These are phyloP conservation scores for Agrocybe pediades DNA, from an alignment of 768 basidiomycete genomes.

Conservation along the genomic window DNA sequence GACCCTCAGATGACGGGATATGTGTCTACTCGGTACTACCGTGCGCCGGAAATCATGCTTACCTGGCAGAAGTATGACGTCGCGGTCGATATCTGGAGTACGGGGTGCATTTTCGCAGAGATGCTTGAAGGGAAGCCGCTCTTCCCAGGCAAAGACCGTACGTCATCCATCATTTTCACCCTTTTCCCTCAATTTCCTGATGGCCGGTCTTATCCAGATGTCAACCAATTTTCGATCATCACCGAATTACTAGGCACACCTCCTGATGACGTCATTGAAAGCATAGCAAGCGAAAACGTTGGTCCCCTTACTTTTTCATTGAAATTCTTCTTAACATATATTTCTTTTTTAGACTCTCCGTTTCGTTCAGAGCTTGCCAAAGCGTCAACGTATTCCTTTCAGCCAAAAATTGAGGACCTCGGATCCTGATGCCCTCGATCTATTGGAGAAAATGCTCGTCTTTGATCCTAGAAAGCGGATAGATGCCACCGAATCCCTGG, in stretches of 20 bases:
- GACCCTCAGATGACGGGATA: constrained; percentile 99
- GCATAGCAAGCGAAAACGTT: constrained; percentile 97
- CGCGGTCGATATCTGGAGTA: constrained; percentile 99
- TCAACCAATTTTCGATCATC: constrained; percentile 99
- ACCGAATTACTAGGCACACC: constrained; percentile 98
- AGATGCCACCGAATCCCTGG: constrained; percentile 87
- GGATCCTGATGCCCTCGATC: constrained; percentile 88
- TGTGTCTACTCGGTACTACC: constrained; percentile 98
- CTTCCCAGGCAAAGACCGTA: constrained; percentile 99
- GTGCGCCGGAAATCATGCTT: constrained; percentile 99
- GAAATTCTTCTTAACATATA: constrained; percentile 4
- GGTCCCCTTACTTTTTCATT: constrained; percentile 27
- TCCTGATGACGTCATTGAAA: constrained; percentile 98
- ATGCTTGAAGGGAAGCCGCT: constrained; percentile 99
- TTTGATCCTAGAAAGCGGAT: constrained; percentile 98
- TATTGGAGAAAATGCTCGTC: constrained; percentile 98
- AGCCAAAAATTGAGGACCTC: constrained; percentile 87
- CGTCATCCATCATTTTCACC: constrained; percentile 38
- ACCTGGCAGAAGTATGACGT: constrained; percentile 99
- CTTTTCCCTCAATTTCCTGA: constrained; percentile 9
- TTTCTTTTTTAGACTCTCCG: constrained; percentile 74
- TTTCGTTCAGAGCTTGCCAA: constrained; percentile 97
- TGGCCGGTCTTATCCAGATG: constrained; percentile 58
- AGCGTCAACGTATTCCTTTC: constrained; percentile 95
- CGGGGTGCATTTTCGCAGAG: constrained; percentile 99